Base-by-base conservation (phyloP, 805 yeast species). In the Ogataea paraovalis region DNA sequence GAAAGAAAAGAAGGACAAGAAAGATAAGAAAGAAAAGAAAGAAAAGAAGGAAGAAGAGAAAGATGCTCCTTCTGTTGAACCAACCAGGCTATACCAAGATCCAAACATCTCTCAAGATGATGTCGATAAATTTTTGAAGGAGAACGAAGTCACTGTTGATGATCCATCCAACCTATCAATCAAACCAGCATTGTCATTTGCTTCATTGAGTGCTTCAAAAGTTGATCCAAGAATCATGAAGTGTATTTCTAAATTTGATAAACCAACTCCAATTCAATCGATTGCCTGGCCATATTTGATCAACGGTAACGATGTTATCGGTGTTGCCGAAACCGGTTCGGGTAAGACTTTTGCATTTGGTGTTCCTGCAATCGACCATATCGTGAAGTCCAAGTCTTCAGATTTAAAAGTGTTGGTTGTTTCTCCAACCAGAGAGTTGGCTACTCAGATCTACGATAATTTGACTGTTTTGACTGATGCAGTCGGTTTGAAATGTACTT, bases 321-420 rank as follows among this genome's bases (percentile, higher is more conserved):
- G 98, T 66, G 96, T 92, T 54, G 99, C 99, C 13, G 97, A 92
- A 70, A 92, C 99, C 3, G 99, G 99, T 34, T 88, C 97, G 0
- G 99, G 99, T 62, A 92, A 92, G 68, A 92, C 99, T 0, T 85
- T 92, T 69, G 98, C 97, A 0, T 94, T 92, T 65, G 96, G 97
- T 65, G 94, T 94, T 28, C 99, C 99, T 42, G 97, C 97, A n/a
- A 78, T 92, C 45, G 76, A 88, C 61, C 82, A 82, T 52, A 71
- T 92, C 48, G 59, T 82, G 37, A 61, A 71, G 41, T 65, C 66
- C 0, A 65, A 62, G 41, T 64, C 67, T 33, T 69, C 67, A 33
- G 85, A 85, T 18, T 75, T 87, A 47, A 80, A 81, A 59, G 96
- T 90, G 3, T 75, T 94, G 48, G 87, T 87, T 48, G 83, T 94